phyloP scores from a whole-genome alignment of 257 asterid genomes.

The Ligustrum vulgare region DNA sequence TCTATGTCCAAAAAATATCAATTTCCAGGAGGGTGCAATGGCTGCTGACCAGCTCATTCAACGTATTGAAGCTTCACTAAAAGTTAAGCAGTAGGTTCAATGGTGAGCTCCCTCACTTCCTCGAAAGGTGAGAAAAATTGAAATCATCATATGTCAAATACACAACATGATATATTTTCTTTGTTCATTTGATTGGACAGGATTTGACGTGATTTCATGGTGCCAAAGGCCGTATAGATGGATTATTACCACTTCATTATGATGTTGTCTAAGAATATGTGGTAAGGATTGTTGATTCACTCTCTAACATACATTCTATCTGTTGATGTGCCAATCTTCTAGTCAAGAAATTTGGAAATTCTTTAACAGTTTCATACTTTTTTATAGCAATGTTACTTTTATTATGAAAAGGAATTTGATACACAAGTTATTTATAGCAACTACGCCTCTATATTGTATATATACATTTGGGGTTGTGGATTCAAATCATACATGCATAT shows the following conservation, averaged over 20 bases:
- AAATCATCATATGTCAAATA: background rate
- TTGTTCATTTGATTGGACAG: constrained; percentile 13
- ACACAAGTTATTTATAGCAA: no score
- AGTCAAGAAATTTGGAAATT: background rate
- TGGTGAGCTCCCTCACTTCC: constrained; percentile 23
- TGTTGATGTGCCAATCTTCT: constrained; percentile 11
- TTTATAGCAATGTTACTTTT: constrained; percentile 11
- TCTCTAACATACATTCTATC: constrained; percentile 1
- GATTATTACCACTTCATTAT: constrained; percentile 10
- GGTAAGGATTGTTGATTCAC: constrained; percentile 25
- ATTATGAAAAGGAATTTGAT: background rate
- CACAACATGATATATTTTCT: background rate
- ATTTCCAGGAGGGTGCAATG: constrained; percentile 83
- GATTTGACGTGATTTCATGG: constrained; percentile 20
- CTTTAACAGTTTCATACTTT: background rate
- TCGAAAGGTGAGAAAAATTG: background rate
- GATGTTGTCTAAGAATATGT: constrained; percentile 18
- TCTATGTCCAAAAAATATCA: background rate
- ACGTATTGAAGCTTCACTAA: constrained; percentile 65
- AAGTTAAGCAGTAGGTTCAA: constrained; percentile 59
- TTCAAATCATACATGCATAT: no score
- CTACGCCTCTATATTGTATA: no score
- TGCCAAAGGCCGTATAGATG: constrained; percentile 17
- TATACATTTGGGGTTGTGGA: no score
- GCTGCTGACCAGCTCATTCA: constrained; percentile 64